phyloP scores from a whole-genome alignment of 768 basidiomycete genomes.

The Russula sp. region DNA sequence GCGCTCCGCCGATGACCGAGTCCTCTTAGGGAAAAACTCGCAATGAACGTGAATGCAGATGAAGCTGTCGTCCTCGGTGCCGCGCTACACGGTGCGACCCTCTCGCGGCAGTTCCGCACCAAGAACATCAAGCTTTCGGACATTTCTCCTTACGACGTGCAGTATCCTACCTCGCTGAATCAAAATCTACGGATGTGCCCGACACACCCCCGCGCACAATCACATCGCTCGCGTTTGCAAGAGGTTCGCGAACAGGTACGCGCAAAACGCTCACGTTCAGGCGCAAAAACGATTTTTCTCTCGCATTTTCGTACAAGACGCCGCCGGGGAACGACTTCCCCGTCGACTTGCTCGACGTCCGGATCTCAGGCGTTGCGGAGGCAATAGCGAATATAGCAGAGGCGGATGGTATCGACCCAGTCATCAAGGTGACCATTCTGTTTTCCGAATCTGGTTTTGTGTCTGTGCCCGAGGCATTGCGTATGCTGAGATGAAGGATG shows the following conservation, averaged over 20 bases:
- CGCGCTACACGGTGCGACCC: slow-evolving; percentile 84
- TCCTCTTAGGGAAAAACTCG: slow-evolving; percentile 66
- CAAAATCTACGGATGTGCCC: slow-evolving; percentile 43
- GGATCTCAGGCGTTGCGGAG: slow-evolving; percentile 67
- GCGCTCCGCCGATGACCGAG: slow-evolving; percentile 6
- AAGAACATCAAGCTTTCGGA: slow-evolving; percentile 89
- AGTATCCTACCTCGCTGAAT: slow-evolving; percentile 72
- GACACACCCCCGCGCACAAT: slow-evolving; percentile 60
- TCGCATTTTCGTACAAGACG: slow-evolving; percentile 76
- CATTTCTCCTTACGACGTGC: slow-evolving; percentile 67
- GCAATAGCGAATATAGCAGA: slow-evolving; percentile 83
- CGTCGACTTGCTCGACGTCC: slow-evolving; percentile 67
- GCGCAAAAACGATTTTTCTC: slow-evolving; percentile 75
- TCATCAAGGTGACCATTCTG: slow-evolving; percentile 79
- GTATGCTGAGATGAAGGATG: slow-evolving; percentile 78
- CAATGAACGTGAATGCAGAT: slow-evolving; percentile 94
- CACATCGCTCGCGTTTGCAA: slow-evolving; percentile 71
- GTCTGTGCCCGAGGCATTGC: slow-evolving; percentile 76
- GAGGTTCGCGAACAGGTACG: slow-evolving; percentile 69
- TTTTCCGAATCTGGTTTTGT: slow-evolving; percentile 87
- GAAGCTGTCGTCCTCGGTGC: slow-evolving; percentile 94
- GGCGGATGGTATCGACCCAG: slow-evolving; percentile 73
- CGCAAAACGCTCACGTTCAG: slow-evolving; percentile 88
- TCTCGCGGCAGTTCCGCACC: slow-evolving; percentile 90
- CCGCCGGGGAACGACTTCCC: slow-evolving; percentile 65